Conservation (phyloP, 108 stramenopile genomes). For the Craspedostauros australis region DNA sequence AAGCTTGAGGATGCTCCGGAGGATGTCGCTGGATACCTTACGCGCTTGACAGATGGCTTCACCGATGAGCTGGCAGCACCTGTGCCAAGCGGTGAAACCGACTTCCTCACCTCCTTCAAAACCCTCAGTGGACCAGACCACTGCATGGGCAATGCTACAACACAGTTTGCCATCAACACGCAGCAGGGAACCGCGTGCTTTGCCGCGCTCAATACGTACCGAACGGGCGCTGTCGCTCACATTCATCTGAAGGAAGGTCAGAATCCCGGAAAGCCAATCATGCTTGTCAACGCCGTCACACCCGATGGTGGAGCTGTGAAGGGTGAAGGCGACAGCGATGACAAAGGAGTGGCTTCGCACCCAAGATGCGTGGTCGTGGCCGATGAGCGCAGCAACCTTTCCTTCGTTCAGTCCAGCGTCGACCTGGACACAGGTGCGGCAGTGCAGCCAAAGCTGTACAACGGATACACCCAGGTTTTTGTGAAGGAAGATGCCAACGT, state of each 20-base stretch:
- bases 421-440: constrained; percentile 54
- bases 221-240: constrained; percentile 71
- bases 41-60: constrained; percentile 80
- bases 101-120: constrained; percentile 43
- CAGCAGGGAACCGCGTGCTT: constrained; percentile 90
- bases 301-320: constrained; percentile 40
- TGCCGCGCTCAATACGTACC: constrained; percentile 79
- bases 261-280: constrained; percentile 45
- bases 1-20: constrained; percentile 33
- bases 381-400: constrained; percentile 42
- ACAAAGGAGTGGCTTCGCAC: constrained; percentile 67
- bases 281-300: constrained; percentile 77
- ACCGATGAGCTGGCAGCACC: constrained; percentile 79
- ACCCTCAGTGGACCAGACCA: constrained; percentile 79
- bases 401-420: constrained; percentile 67
- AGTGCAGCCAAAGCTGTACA: constrained; percentile 61
- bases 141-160: constrained; percentile 64
- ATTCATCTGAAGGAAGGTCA: constrained; percentile 29
- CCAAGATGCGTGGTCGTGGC: constrained; percentile 69
- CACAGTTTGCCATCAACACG: constrained; percentile 83
- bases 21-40: constrained; percentile 37
- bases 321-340: background rate
- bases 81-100: constrained; percentile 50
- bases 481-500: constrained; percentile 68
- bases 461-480: constrained; percentile 82